Percentiles rank a stretch among this genome's conserved stretches.
These are phyloP conservation scores for Areca catechu DNA, from an alignment of 176 grass and related monocot genomes.

Conservation along the genomic window DNA sequence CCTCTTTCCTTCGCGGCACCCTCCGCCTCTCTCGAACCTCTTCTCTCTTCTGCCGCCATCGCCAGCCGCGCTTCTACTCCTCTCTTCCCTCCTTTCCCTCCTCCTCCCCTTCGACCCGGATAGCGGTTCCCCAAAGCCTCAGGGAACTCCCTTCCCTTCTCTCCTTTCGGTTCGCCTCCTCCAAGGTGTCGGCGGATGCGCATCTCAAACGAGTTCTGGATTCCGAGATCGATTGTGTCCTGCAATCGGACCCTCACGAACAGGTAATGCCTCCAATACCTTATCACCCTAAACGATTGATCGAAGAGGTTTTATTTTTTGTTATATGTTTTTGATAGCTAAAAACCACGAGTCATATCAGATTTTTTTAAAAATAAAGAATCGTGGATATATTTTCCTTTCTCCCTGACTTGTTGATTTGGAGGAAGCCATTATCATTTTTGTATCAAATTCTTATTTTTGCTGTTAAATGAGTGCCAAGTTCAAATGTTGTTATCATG, in stretches of 20 bases:
- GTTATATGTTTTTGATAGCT: too few species aligned
- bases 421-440: too few species aligned
- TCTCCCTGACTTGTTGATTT: too few species aligned
- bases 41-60: not conserved
- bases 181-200: conserved; percentile 40
- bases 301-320: too few species aligned
- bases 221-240: conserved; percentile 53
- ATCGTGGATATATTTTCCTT: too few species aligned
- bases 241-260: conserved; percentile 21
- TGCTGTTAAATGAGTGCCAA: too few species aligned
- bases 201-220: conserved; percentile 52
- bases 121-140: not conserved
- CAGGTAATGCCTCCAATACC: conserved; percentile 2
- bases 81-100: not conserved
- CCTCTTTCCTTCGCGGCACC: conserved; percentile 36
- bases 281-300: too few species aligned
- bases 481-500: too few species aligned
- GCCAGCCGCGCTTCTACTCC: conserved; percentile 13
- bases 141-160: not conserved
- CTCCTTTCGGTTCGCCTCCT: conserved; percentile 32
- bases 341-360: too few species aligned
- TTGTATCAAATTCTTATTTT: too few species aligned
- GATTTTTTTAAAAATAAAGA: too few species aligned
- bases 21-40: conserved; percentile 1
- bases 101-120: not conserved